A percentile compares a stretch with the other conserved stretches of the same genome.
Evolutionary conservation across 1,284 basidiomycete species (phyloP).

Genomic region (Rhodotorula sp.): DNA sequence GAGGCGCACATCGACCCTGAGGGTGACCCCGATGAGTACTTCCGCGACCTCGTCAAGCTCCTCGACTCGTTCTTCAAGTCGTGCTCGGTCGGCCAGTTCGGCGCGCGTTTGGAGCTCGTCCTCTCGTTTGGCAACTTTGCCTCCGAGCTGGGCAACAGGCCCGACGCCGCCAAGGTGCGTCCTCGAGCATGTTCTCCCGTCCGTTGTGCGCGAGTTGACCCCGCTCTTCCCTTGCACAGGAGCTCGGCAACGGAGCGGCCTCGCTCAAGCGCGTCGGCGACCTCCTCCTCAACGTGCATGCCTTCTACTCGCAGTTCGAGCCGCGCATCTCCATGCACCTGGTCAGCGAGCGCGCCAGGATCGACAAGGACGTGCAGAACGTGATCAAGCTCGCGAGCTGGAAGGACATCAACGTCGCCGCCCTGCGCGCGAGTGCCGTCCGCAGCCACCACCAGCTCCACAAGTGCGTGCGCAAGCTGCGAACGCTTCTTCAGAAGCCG

Average conservation of each 20-base stretch:
- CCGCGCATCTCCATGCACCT: constrained; percentile 60
- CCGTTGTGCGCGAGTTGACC: too few relatives aligned
- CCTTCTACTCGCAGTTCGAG: constrained; percentile 69
- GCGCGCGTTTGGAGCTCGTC: constrained; percentile 69
- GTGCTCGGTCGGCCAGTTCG: constrained; percentile 83
- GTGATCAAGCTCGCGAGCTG: constrained; percentile 96
- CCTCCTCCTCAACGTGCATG: constrained; percentile 69
- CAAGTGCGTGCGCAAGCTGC: constrained; percentile 87
- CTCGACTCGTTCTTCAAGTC: constrained; percentile 77
- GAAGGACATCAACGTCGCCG: constrained; percentile 96
- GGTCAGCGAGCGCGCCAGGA: constrained; percentile 60
- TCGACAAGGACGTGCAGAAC: constrained; percentile 81
- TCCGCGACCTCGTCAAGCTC: constrained; percentile 72
- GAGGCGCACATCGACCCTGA: constrained; percentile 5
- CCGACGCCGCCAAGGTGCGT: constrained; percentile 22
- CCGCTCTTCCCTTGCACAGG: constrained; percentile 18
- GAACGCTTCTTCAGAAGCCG: constrained; percentile 81
- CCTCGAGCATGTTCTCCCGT: constrained; percentile 53
- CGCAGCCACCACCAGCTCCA: constrained; percentile 90
- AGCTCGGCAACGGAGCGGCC: constrained; percentile 42
- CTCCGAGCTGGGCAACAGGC: constrained; percentile 9
- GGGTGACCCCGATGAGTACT: constrained; percentile 55
- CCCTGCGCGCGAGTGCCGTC: constrained; percentile 87
- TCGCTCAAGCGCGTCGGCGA: constrained; percentile 57
- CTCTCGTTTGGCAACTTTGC: constrained; percentile 62